phyloP scores from a whole-genome alignment of 768 basidiomycete species.

The Rhodotorula paludigena region DNA sequence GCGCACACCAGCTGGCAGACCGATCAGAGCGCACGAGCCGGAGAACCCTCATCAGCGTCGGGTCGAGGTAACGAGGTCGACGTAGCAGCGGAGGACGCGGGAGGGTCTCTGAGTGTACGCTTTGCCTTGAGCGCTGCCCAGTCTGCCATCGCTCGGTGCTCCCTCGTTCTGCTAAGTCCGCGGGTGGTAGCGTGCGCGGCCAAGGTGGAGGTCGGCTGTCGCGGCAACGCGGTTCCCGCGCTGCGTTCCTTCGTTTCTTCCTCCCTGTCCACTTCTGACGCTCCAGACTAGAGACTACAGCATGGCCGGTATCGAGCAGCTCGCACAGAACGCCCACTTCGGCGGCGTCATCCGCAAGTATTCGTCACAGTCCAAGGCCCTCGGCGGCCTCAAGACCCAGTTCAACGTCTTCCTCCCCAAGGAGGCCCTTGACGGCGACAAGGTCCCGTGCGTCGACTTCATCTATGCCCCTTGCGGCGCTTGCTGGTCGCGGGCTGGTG shows the following conservation, averaged over 20 bases:
- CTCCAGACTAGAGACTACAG: no score
- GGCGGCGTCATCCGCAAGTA: conserved; percentile 79
- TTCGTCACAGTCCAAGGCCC: conserved; percentile 59
- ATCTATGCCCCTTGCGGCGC: no score
- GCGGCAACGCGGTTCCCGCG: no score
- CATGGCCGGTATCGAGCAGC: conserved; percentile 53
- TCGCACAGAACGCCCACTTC: conserved; percentile 73
- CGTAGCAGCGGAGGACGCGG: background rate
- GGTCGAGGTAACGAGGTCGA: background rate
- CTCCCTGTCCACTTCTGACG: no score
- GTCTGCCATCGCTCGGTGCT: no score
- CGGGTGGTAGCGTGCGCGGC: no score
- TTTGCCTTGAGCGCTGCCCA: background rate
- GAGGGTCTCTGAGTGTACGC: background rate
- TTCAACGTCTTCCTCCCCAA: conserved; percentile 88
- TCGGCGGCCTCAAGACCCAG: conserved; percentile 54
- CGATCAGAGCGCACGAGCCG: no score
- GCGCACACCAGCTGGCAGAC: no score
- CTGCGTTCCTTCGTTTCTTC: no score
- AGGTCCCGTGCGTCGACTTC: conserved; percentile 44
- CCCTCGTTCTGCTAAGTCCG: no score
- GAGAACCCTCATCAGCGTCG: no score
- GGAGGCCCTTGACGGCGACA: conserved; percentile 52
- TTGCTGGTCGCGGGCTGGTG: background rate
- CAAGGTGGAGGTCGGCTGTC: no score